Evolutionary conservation across 805 yeast genomes (phyloP), one percentile per base, ranked within the genome.

Genomic region (Myxozyma neotropica): DNA sequence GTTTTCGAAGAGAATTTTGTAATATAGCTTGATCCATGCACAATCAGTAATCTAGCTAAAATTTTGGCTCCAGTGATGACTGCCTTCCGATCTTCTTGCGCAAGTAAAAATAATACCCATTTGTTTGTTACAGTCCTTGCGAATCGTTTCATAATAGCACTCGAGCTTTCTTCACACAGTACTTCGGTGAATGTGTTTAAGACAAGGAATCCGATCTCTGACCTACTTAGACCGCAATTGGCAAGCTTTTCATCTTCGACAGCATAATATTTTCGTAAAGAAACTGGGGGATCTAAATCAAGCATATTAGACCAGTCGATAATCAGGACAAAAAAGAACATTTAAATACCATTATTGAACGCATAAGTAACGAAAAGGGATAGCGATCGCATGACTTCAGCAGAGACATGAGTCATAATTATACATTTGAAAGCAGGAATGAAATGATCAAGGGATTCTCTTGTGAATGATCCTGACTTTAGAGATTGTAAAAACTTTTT

Each of bases 61-160:
- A 88, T 70, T n/a, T 72, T 72, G n/a, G 78, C 58, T 0, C 74
- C 70, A 7, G 68, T 62, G 36, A 73, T 70, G n/a, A 70, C 74
- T 19, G 67, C 79, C 48, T 73, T 69, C 31, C 76, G 62, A 53
- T 77, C 68, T 5, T 68, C 66, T 59, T 77, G 77, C 53, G 81
- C 73, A 12, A 87, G 69, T 13, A 87, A 69, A 10, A 88, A 73
- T 8, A 88, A 68, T 2, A 82, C 74, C 87, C 92, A 85, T 68
- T 86, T 87, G 4, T 85, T 77, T 0, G 89, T 81, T 1, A 88
- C 76, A 0, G 86, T 76, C 47, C 84, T 79, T 78, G 80, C 66
- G 72, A 78, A 66, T 72, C 80, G 69, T 72, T 81, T 70, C 75
- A 73, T 46, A 70, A 73, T 58, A 49, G 57, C 57, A 39, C 57